Evolutionary conservation across 2,329 filamentous ascomycete genomes (phyloP).

Genomic region (Neospermospora avenae): DNA sequence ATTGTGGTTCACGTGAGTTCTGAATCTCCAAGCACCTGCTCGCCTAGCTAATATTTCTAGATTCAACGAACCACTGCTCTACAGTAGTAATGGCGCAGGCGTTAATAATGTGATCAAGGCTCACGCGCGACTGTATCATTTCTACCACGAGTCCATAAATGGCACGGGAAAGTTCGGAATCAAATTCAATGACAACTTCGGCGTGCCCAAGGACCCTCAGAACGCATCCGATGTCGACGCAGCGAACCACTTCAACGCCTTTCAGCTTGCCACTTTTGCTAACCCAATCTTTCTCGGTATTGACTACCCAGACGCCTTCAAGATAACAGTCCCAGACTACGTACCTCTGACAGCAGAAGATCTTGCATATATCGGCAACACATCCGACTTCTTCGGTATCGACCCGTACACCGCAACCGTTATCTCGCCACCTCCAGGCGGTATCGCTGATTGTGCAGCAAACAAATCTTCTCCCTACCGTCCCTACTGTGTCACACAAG

Average conservation of each 20-base stretch:
- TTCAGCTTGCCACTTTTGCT: constrained; percentile 45
- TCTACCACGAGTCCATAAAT: constrained; percentile 50
- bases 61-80: constrained; percentile 50
- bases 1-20: constrained; percentile 43
- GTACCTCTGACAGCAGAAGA: constrained; percentile 45
- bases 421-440: constrained; percentile 43
- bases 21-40: background rate
- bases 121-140: constrained; percentile 47
- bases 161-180: constrained; percentile 47
- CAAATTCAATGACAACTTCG: constrained; percentile 44
- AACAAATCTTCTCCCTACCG: constrained; percentile 44
- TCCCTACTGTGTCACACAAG: constrained; percentile 52
- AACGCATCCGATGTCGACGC: constrained; percentile 19
- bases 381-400: constrained; percentile 53
- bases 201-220: constrained; percentile 42
- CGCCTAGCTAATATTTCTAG: background rate
- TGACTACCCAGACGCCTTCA: constrained; percentile 47
- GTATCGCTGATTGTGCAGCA: constrained; percentile 46
- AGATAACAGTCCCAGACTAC: constrained; percentile 28
- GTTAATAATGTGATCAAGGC: constrained; percentile 40
- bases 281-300: constrained; percentile 51
- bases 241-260: constrained; percentile 36
- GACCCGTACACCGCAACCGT: constrained; percentile 57
- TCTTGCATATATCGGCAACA: constrained; percentile 46
- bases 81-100: constrained; percentile 36